Conservation (phyloP, 176 grass and related monocot species). For the Poa annua region DNA sequence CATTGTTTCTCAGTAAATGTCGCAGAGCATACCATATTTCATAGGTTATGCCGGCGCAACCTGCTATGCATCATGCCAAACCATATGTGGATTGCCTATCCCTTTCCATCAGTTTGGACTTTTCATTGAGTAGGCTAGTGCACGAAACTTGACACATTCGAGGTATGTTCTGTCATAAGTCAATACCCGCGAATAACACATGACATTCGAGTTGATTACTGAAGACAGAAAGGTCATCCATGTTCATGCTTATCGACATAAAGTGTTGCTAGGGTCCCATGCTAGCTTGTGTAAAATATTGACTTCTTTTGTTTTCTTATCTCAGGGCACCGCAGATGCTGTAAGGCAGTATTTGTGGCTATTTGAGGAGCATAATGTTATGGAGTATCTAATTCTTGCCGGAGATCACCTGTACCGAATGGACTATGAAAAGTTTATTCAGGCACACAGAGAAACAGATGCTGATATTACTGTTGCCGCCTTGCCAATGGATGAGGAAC, state of each 20-base stretch:
- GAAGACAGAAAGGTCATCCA: background rate
- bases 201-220: too few species aligned
- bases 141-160: too few species aligned
- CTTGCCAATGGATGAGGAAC: conserved; percentile 87
- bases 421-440: conserved; percentile 99
- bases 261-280: conserved; percentile 15
- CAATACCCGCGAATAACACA: too few species aligned
- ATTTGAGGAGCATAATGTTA: conserved; percentile 96
- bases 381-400: conserved; percentile 90
- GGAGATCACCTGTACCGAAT: conserved; percentile 96
- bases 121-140: too few species aligned
- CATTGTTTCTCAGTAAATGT: background rate
- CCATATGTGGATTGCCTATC: background rate
- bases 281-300: conserved; percentile 34
- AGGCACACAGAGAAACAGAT: conserved; percentile 88
- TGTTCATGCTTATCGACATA: conserved; percentile 2
- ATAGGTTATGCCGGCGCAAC: background rate
- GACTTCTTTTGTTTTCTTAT: conserved; percentile 25
- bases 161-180: too few species aligned
- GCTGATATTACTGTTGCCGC: conserved; percentile 93
- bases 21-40: conserved; percentile 1
- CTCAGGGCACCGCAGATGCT: conserved; percentile 91
- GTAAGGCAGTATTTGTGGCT: conserved; percentile 95
- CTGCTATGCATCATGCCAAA: conserved; percentile 14
- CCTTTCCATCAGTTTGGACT: too few species aligned